A percentile compares a stretch with the other conserved stretches of the same genome.
These are phyloP conservation scores for Pichia membranifaciens DNA, from an alignment of 805 yeast species.

Conservation along the genomic window DNA sequence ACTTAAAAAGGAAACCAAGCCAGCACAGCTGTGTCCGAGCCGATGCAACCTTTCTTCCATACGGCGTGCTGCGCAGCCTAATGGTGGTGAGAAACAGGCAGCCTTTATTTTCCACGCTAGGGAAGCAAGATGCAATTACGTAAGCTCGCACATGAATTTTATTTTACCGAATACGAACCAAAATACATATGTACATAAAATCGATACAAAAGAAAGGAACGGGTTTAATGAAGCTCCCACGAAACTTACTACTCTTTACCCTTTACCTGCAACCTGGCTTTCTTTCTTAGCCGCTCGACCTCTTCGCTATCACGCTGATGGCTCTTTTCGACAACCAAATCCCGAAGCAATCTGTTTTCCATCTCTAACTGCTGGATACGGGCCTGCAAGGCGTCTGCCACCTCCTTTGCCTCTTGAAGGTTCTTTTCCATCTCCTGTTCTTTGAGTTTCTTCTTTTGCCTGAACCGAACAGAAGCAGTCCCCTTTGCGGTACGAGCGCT, in stretches of 20 bases:
- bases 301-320: slow-evolving; percentile 49
- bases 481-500: slow-evolving; percentile 2
- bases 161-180: too few relatives aligned
- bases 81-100: too few relatives aligned
- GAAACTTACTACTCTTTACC: neutral
- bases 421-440: slow-evolving; percentile 86
- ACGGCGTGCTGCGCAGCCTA: too few relatives aligned
- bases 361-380: slow-evolving; percentile 80
- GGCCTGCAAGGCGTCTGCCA: slow-evolving; percentile 59
- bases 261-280: slow-evolving; percentile 34
- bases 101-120: too few relatives aligned
- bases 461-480: slow-evolving; percentile 85
- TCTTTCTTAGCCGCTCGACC: slow-evolving; percentile 45
- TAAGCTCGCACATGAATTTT: too few relatives aligned
- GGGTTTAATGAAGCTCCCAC: too few relatives aligned
- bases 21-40: too few relatives aligned
- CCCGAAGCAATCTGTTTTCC: slow-evolving; percentile 84
- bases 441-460: slow-evolving; percentile 85
- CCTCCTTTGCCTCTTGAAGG: slow-evolving; percentile 65
- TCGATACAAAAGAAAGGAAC: too few relatives aligned
- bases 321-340: slow-evolving; percentile 77
- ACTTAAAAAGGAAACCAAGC: neutral
- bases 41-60: too few relatives aligned
- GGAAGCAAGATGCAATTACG: too few relatives aligned
- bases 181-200: too few relatives aligned